phyloP scores from a whole-genome alignment of 768 basidiomycete species.

The Suillus subaureus region DNA sequence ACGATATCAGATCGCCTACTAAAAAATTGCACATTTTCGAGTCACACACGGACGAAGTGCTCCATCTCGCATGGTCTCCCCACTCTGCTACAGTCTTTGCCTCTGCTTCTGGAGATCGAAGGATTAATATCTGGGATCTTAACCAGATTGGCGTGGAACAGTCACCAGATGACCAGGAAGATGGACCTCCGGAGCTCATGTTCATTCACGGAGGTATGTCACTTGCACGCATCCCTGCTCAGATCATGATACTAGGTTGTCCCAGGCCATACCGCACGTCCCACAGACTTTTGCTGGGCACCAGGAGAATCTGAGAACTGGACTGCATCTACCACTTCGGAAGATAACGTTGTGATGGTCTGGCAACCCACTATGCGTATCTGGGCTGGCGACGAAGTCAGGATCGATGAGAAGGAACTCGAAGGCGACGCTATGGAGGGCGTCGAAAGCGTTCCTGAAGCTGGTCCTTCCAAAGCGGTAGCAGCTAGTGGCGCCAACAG shows the following conservation, averaged over 20 bases:
- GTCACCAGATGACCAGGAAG: slow-evolving; percentile 97
- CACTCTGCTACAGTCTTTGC: slow-evolving; percentile 91
- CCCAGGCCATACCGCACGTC: slow-evolving; percentile 84
- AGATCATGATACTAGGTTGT: slow-evolving; percentile 11
- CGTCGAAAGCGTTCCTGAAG: slow-evolving; percentile 47
- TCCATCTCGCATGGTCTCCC: slow-evolving; percentile 95
- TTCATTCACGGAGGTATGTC: slow-evolving; percentile 91
- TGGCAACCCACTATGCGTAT: slow-evolving; percentile 97
- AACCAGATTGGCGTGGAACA: slow-evolving; percentile 92
- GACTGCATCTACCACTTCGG: slow-evolving; percentile 87
- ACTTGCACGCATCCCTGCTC: slow-evolving; percentile 8
- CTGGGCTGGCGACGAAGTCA: slow-evolving; percentile 89
- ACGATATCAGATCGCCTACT: slow-evolving; percentile 78
- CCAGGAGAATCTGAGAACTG: slow-evolving; percentile 79
- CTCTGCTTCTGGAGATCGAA: slow-evolving; percentile 89
- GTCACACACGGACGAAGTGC: slow-evolving; percentile 91
- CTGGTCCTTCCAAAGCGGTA: slow-evolving; percentile 26
- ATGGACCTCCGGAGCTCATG: slow-evolving; percentile 94
- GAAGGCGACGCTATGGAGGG: slow-evolving; percentile 83
- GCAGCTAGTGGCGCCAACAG: slow-evolving; percentile 39
- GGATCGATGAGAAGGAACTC: slow-evolving; percentile 82
- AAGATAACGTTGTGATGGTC: slow-evolving; percentile 96
- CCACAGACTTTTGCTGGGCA: slow-evolving; percentile 97
- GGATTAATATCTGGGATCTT: slow-evolving; percentile 95
- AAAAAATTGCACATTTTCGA: slow-evolving; percentile 89